Base-by-base conservation (phyloP, 306 rosid genomes). In the Alnus glutinosa region DNA sequence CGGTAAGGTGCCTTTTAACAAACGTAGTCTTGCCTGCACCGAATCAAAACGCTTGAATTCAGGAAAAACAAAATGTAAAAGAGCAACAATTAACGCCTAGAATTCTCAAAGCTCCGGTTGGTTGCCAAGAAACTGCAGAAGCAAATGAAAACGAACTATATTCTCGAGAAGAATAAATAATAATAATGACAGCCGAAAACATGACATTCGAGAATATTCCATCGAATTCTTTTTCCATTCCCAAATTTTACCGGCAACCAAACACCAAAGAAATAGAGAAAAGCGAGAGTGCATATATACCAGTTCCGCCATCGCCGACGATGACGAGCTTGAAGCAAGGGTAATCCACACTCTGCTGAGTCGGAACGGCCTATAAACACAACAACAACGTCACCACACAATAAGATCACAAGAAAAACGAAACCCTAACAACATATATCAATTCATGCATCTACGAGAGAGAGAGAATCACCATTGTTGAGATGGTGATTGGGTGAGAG, bases 291-390 rank as follows among this genome's bases (percentile, higher is more conserved):
- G 52, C 52, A 49, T 49, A 1, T 9, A 16, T 70, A 83, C 87
- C 87, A 12, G 87, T 83, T 52, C 87, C 87, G 9, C 87, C 87
- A 30, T 84, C 84, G 75, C 87, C 87, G 47, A 79, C 84, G 47
- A 84, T 76, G 11, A 84, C 87, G 14, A 80, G 84, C 84, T 83
- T 83, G 75, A 83, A 76, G 76, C 76, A 70, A 4, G 87, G 84
- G 72, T 76, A 71, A 79, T 71, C 84, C 37, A 76, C 81, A 5
- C 81, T 76, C 10, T 57, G 75, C 66, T 83, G 87, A 63, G 72
- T 80, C 14, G 81, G 58, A 32, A 76, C 42, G 12, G 81, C 84
- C 87, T 75, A 57, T 44, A 14, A 39, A 62, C 14, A 74, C 34
- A 32, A 55, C 9, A 55, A 68, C 34, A 5, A 79, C 9, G 36